These are phyloP conservation scores for Mortierella hygrophila DNA, from an alignment of 192 early-diverging fungal species.

Conservation along the genomic window DNA sequence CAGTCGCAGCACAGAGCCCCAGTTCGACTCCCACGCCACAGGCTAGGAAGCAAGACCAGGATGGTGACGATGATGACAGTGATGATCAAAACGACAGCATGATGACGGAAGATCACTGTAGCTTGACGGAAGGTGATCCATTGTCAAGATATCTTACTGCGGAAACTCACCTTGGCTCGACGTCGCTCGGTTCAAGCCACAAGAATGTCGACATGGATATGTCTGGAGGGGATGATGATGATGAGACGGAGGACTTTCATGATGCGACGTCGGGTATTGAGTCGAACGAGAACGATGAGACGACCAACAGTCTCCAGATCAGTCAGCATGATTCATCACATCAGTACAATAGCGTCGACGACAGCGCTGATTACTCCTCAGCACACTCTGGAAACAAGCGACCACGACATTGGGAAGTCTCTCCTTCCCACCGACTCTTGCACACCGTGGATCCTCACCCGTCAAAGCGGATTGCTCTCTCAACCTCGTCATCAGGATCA, in stretches of 20 bases:
- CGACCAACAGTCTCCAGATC: background rate
- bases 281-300: background rate
- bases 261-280: constrained; percentile 12
- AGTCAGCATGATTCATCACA: background rate
- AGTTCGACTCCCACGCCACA: background rate
- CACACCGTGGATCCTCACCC: constrained; percentile 2
- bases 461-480: constrained; percentile 14
- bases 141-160: constrained; percentile 28
- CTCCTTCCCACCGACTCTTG: background rate
- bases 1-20: background rate
- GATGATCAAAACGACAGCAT: constrained; percentile 19
- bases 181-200: background rate
- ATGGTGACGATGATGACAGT: no score
- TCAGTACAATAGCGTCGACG: background rate
- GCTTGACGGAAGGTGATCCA: constrained; percentile 23
- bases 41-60: background rate
- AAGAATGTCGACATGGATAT: constrained; percentile 10
- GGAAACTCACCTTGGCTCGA: background rate
- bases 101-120: background rate
- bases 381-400: background rate
- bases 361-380: background rate
- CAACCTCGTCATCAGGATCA: background rate
- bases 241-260: constrained; percentile 29
- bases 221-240: background rate
- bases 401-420: constrained; percentile 16